Conservation (phyloP, 1,139 yeast species). For the Pichia sp. region DNA sequence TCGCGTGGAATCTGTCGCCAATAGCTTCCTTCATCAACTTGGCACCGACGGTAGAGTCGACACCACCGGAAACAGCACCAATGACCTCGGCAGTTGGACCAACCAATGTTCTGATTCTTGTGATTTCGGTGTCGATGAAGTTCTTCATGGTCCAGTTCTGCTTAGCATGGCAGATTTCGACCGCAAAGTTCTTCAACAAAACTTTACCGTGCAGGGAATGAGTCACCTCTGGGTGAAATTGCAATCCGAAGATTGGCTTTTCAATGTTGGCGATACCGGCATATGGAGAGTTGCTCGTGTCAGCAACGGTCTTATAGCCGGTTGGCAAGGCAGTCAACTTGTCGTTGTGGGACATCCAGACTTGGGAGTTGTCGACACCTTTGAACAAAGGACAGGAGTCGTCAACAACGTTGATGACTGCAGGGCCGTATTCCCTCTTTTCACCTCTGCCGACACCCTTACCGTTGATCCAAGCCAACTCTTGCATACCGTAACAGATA, state of each 20-base stretch:
- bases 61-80: slow-evolving; percentile 99
- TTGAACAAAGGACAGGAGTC: slow-evolving; percentile 66
- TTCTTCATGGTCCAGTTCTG: slow-evolving; percentile 98
- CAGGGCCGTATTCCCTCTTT: slow-evolving; percentile 98
- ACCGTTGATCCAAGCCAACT: slow-evolving; percentile 96
- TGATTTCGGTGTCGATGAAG: slow-evolving; percentile 93
- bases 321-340: slow-evolving; percentile 86
- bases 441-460: slow-evolving; percentile 95
- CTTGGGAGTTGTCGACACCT: slow-evolving; percentile 88
- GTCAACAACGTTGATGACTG: slow-evolving; percentile 72
- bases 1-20: slow-evolving; percentile 98
- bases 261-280: slow-evolving; percentile 83
- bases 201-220: slow-evolving; percentile 90
- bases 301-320: slow-evolving; percentile 86
- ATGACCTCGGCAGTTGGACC: slow-evolving; percentile 98
- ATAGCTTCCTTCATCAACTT: slow-evolving; percentile 97
- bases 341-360: slow-evolving; percentile 99
- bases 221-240: slow-evolving; percentile 99
- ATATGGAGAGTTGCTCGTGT: slow-evolving; percentile 89
- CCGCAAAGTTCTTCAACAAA: slow-evolving; percentile 86
- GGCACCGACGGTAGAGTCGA: slow-evolving; percentile 98
- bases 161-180: slow-evolving; percentile 76
- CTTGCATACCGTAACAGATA: slow-evolving; percentile 99
- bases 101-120: slow-evolving; percentile 82
- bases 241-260: slow-evolving; percentile 84